A percentile compares a stretch with the other conserved stretches of the same genome.
Conservation (phyloP, 495 filamentous ascomycete genomes). For the Chaetomidium leptoderma region DNA sequence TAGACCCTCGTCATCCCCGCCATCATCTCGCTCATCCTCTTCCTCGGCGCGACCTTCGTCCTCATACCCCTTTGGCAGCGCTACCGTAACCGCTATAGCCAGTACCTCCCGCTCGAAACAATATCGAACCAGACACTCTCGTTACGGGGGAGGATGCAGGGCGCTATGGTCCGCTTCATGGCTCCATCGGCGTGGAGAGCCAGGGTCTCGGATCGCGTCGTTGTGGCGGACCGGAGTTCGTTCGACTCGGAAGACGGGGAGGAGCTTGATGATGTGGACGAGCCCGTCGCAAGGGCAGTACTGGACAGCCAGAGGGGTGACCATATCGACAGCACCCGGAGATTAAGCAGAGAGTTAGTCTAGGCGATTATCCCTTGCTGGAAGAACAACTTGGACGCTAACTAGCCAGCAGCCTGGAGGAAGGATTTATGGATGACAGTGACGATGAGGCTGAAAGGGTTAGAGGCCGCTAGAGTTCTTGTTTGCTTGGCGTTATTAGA, state of each 20-base stretch:
- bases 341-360: constrained; percentile 69
- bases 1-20: constrained; percentile 78
- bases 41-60: constrained; percentile 64
- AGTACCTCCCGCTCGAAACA: constrained; percentile 63
- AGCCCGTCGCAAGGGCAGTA: constrained; percentile 58
- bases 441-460: constrained; percentile 24
- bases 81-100: constrained; percentile 68
- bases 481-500: constrained; percentile 14
- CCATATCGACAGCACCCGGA: constrained; percentile 47
- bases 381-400: constrained; percentile 15
- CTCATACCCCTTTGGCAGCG: constrained; percentile 71
- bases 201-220: constrained; percentile 33
- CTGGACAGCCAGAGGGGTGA: constrained; percentile 45
- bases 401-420: constrained; percentile 32
- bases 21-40: constrained; percentile 69
- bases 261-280: constrained; percentile 61
- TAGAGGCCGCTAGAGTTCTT: constrained; percentile 10
- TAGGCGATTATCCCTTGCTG: neutral
- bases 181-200: constrained; percentile 54
- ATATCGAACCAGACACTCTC: constrained; percentile 59
- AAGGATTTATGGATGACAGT: constrained; percentile 39
- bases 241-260: constrained; percentile 54
- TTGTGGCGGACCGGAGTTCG: constrained; percentile 38
- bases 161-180: constrained; percentile 51
- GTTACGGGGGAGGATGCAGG: constrained; percentile 57